Base-by-base conservation (phyloP, 2,329 filamentous ascomycete genomes). In the Colletotrichum viniferum region DNA sequence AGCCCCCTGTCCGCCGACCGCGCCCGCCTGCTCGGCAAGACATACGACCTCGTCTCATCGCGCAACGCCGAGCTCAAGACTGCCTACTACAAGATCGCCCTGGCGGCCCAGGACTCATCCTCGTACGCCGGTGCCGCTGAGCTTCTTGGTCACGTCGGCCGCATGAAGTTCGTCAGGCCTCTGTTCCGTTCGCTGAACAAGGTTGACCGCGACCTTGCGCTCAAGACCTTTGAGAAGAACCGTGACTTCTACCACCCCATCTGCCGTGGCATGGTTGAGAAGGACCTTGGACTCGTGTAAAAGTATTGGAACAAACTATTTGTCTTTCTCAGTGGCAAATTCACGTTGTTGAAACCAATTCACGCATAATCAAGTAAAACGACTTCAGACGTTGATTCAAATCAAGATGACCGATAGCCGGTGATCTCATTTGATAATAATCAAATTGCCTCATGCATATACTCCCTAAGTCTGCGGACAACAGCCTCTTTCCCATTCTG, bases 151-250 rank as follows among this genome's bases (percentile, higher is more conserved):
- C 89, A 90, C 68, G 96, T 98, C 28, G 97, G 97, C 14, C 89
- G 97, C 73, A 98, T 99, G 97, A 98, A 98, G 90, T 98, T 96
- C 84, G 96, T 98, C 74, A 89, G 96, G 63, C 95, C 96, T 26
- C 85, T 98, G 81, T 98, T 94, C 86, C 90, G 94, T 76, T 90
- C 91, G 65, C 86, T 99, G 78, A 93, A 94, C 81, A 92, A 92
- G 83, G 91, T 94, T 52, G 93, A 98, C 85, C 88, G 91, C 62
- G 87, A 92, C 30, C 85, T 98, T 80, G 96, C 97, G 0, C 85
- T 96, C 69, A 88, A 92, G 82, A 98, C 96, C 0, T 98, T 98
- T 85, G 91, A 94, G 85, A 94, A 94, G 89, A 94, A 98, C 83
- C 94, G 90, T 85, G 93, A 96, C 77, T 98, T 98, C 82, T 99